Evolutionary conservation across 2,329 filamentous ascomycete genomes (phyloP), one percentile per base, ranked within the genome.

Genomic region (Aspergillus arachidicola): DNA sequence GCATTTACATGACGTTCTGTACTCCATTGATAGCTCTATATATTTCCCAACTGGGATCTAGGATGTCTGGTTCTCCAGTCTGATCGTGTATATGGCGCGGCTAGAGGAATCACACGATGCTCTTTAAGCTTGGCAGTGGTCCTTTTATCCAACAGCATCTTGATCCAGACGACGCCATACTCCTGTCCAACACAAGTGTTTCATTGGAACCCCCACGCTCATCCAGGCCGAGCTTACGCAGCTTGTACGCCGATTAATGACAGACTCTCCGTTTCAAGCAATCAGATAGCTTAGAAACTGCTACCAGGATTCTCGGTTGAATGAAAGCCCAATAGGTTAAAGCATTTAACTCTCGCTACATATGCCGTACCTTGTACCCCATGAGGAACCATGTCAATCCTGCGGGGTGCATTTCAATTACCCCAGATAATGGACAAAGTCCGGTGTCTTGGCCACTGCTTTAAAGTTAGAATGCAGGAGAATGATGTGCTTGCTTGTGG

Each of bases 301-400:
- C n/a, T 2, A 0, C 19, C 10, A 21, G 14, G 50, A 53, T n/a
- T 4, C 26, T 34, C 16, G 19, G 28, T 28, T 34, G 30, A 53
- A 21, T 32, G 26, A 48, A n/a, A 54, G 28, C 5, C 30, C 23
- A 36, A 36, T 54, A 2, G n/a, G n/a, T 14, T 16, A 21, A 34
- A 14, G n/a, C 30, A 23, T 34, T 5, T 11, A 54, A 36, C 6
- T 9, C 51, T 10, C 28, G 7, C 11, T 16, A 28, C n/a, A 54
- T 5, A 36, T 54, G 30, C 28, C 14, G 30, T 34, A 53, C 16
- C 28, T 10, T 14, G n/a, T 36, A 54, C 14, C 51, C 51, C 51
- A 36, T 54, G 51, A n/a, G 51, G 51, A 34, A 23, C n/a, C 51
- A 16, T 54, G 51, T 50, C 50, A 54, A 54, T 36, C 32, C 19